phyloP scores from a whole-genome alignment of 768 basidiomycete genomes.

The Lanmaoa pseudosensibilis region DNA sequence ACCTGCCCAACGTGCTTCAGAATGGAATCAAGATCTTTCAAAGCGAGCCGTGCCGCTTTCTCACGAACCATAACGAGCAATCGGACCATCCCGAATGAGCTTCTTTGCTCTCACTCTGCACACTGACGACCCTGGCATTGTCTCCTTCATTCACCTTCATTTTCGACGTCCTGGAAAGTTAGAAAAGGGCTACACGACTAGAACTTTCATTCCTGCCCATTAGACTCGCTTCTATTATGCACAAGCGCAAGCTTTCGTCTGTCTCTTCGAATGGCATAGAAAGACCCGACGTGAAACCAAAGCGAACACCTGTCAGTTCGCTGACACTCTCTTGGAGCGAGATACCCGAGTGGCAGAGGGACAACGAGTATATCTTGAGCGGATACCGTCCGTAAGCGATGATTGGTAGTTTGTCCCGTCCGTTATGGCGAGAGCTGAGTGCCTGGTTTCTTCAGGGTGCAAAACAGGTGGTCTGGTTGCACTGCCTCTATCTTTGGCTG shows the following conservation, averaged over 20 bases:
- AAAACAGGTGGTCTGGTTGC: slow-evolving; percentile 63
- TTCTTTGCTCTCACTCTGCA: not conserved
- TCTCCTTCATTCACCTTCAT: slow-evolving; percentile 5
- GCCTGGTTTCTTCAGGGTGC: slow-evolving; percentile 41
- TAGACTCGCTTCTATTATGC: slow-evolving; percentile 15
- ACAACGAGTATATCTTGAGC: slow-evolving; percentile 69
- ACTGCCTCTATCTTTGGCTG: slow-evolving; percentile 64
- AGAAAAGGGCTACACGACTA: not conserved
- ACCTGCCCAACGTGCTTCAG: slow-evolving; percentile 22
- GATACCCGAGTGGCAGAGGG: slow-evolving; percentile 66
- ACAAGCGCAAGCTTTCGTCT: slow-evolving; percentile 11
- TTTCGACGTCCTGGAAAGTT: slow-evolving; percentile 3
- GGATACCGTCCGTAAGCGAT: slow-evolving; percentile 66
- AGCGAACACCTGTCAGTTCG: not conserved
- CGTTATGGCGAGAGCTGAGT: not conserved
- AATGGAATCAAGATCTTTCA: slow-evolving; percentile 29
- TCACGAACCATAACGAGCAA: slow-evolving; percentile 2
- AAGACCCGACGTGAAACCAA: not conserved
- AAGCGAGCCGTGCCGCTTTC: slow-evolving; percentile 14
- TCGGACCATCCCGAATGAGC: not conserved
- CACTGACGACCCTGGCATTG: not conserved
- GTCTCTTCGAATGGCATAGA: slow-evolving; percentile 9
- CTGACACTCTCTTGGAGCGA: slow-evolving; percentile 53
- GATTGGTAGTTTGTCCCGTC: slow-evolving; percentile 7
- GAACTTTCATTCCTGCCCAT: slow-evolving; percentile 1